These are phyloP conservation scores for Trametopsis cervina DNA, from an alignment of 768 basidiomycete genomes.

Conservation along the genomic window DNA sequence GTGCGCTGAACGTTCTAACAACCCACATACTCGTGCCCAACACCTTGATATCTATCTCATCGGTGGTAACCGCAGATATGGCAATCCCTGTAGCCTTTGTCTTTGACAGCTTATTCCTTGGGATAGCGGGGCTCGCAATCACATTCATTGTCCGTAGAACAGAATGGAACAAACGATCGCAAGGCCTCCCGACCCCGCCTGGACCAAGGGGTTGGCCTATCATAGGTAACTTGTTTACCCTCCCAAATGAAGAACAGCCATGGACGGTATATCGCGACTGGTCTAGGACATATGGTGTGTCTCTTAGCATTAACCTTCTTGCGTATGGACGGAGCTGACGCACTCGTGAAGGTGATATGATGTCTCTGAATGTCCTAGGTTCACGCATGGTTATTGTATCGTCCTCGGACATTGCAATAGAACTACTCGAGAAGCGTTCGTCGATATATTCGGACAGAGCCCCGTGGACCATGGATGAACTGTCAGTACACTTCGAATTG, in stretches of 20 bases:
- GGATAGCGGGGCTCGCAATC: too few relatives aligned
- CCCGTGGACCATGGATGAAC: too few relatives aligned
- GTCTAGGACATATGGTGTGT: slow-evolving; percentile 14
- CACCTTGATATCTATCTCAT: too few relatives aligned
- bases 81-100: too few relatives aligned
- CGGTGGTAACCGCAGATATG: too few relatives aligned
- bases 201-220: slow-evolving; percentile 18
- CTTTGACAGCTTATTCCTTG: too few relatives aligned
- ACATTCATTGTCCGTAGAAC: neutral
- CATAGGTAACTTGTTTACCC: slow-evolving; percentile 18
- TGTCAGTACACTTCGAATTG: neutral
- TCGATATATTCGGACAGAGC: slow-evolving; percentile 1
- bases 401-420: neutral
- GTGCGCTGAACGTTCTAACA: too few relatives aligned
- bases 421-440: slow-evolving; percentile 4
- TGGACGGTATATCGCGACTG: slow-evolving; percentile 16
- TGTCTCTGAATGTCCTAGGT: neutral
- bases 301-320: too few relatives aligned
- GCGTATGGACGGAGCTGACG: neutral
- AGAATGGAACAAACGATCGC: neutral
- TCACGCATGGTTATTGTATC: neutral
- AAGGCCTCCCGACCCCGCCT: slow-evolving; percentile 9
- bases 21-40: too few relatives aligned
- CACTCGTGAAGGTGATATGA: neutral
- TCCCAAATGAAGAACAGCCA: slow-evolving; percentile 8